Conservation (phyloP, 176 grass and related monocot genomes). For the Neostapfia colusana region DNA sequence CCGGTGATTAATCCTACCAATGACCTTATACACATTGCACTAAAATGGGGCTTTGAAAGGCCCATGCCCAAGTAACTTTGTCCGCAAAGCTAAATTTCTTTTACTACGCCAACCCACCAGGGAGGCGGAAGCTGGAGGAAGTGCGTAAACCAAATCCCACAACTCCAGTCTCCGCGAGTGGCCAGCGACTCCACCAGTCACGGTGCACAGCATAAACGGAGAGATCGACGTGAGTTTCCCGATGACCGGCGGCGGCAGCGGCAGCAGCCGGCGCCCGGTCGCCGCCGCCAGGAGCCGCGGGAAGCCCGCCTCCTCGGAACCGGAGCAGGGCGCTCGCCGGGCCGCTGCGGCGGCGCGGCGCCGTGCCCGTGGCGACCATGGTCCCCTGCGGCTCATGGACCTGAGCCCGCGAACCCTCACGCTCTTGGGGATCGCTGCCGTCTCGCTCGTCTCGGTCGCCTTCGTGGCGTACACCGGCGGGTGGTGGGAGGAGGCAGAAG, state of each 20-base stretch:
- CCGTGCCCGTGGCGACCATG: constrained; percentile 51
- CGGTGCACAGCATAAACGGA: constrained; percentile 2
- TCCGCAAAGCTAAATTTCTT: background rate
- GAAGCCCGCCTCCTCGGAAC: background rate
- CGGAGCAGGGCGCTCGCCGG: constrained; percentile 32
- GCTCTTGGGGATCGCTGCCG: constrained; percentile 30
- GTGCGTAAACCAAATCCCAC: constrained; percentile 18
- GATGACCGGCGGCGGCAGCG: constrained; percentile 42
- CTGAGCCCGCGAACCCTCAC: constrained; percentile 49
- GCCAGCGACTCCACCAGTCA: background rate
- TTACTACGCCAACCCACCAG: fast-evolving
- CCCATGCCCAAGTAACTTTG: background rate
- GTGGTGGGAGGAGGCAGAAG: constrained; percentile 28
- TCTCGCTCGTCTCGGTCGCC: constrained; percentile 31
- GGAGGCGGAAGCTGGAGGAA: background rate
- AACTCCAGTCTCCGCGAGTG: constrained; percentile 10
- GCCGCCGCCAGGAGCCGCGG: constrained; percentile 44
- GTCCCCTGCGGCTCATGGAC: constrained; percentile 57
- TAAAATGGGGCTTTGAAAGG: background rate
- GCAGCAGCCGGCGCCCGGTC: constrained; percentile 33
- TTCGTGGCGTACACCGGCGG: constrained; percentile 44
- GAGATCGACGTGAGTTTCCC: constrained; percentile 32
- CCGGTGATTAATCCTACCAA: background rate
- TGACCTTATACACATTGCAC: background rate
- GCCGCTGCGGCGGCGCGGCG: constrained; percentile 33